Evolutionary conservation across 129 eudicot genomes (phyloP).

Genomic region (Cynara cardunculus): DNA sequence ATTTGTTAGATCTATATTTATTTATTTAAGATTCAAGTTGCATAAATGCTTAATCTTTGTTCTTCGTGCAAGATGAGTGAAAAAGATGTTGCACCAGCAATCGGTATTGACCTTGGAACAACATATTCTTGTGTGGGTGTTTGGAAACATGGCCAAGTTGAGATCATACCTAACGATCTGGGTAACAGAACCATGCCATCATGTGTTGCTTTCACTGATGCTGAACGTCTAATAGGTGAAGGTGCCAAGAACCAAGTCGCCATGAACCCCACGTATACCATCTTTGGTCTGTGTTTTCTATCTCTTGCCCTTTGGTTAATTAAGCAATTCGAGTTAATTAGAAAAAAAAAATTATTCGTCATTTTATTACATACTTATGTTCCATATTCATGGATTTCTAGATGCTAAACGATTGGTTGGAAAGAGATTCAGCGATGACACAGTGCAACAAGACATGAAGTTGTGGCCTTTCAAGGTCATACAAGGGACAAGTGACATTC

Average conservation of each 20-base stretch:
- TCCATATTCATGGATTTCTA: not conserved
- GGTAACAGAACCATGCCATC: conserved; percentile 21
- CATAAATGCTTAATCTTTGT: too few species aligned
- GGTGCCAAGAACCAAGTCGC: conserved; percentile 10
- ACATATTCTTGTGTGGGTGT: conserved; percentile 16
- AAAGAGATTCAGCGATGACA: conserved; percentile 10
- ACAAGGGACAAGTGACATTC: not conserved
- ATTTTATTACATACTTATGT: not conserved
- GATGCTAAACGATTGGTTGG: conserved; percentile 21
- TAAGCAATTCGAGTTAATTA: not conserved
- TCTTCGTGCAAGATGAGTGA: too few species aligned
- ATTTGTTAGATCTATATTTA: too few species aligned
- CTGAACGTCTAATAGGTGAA: conserved; percentile 8
- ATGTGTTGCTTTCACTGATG: conserved; percentile 14
- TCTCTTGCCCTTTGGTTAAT: not conserved
- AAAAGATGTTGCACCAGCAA: not conserved
- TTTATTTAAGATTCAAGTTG: too few species aligned
- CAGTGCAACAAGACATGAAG: not conserved
- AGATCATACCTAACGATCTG: conserved; percentile 18
- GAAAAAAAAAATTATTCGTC: not conserved
- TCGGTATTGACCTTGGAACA: conserved; percentile 22
- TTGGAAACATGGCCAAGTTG: conserved; percentile 19
- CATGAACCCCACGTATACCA: conserved; percentile 8
- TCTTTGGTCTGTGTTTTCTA: conserved; percentile 7
- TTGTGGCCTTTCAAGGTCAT: conserved; percentile 14